Evolutionary conservation across 2,329 filamentous ascomycete genomes (phyloP).

Genomic region (Apiospora kogelbergensis): DNA sequence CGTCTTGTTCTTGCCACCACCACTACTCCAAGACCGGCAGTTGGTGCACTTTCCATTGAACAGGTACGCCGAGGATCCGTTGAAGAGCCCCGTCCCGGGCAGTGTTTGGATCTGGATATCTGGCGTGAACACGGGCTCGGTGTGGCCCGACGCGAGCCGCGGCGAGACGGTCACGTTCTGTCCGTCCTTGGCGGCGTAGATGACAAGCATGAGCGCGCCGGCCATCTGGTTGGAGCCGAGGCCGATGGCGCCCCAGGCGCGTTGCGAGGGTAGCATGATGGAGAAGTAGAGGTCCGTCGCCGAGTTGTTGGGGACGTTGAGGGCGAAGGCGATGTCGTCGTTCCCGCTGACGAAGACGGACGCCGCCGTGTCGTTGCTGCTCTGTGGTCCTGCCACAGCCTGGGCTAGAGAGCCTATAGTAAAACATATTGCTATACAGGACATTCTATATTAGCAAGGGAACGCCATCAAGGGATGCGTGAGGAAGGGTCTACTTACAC

Average conservation of each 20-base stretch:
- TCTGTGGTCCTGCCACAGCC: background rate
- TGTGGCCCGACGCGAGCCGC: conserved; percentile 48
- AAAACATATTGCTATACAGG: background rate
- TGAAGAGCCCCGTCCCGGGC: conserved; percentile 45
- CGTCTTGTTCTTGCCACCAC: conserved; percentile 24
- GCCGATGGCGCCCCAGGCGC: conserved; percentile 56
- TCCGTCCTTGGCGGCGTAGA: conserved; percentile 48
- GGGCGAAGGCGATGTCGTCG: conserved; percentile 51
- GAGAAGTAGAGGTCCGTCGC: conserved; percentile 53
- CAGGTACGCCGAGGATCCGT: conserved; percentile 41
- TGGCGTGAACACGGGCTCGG: conserved; percentile 50
- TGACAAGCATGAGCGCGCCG: conserved; percentile 52
- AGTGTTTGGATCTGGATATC: conserved; percentile 45
- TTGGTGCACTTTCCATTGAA: conserved; percentile 53
- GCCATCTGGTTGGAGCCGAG: conserved; percentile 53
- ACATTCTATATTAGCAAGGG: background rate
- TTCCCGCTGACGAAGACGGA: conserved; percentile 29
- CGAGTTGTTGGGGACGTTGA: conserved; percentile 74
- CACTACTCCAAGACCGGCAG: conserved; percentile 52
- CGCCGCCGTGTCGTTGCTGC: background rate
- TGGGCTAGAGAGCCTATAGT: background rate
- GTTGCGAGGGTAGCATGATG: conserved; percentile 44
- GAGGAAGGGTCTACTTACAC: background rate
- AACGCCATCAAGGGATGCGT: background rate
- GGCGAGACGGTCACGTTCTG: conserved; percentile 57